Base-by-base conservation (phyloP, 139 green algal genomes). In the Chlamydomonas sp. region DNA sequence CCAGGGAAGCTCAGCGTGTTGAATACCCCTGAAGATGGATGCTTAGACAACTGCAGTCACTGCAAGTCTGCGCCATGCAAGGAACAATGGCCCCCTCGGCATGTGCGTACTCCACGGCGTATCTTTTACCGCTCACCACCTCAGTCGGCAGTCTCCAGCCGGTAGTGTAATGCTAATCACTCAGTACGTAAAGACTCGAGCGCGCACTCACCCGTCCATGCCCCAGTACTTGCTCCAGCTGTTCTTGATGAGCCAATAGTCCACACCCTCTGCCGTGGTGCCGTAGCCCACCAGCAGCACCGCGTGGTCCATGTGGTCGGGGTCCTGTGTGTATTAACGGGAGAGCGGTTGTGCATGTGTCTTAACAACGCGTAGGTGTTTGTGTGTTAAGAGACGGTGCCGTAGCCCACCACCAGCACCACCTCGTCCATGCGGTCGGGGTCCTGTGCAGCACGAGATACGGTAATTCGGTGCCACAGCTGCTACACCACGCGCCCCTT, bases 21-120 rank as follows among this genome's bases (percentile, higher is more conserved):
- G 88, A 74, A 96, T 92, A 68, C 92, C 93, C 85, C 93, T 95
- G 80, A 95, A 92, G 85, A 93, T 94, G 67, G 84, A 90, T 68
- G 5, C 69, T 72, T 49, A 49, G 31, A 49, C 31, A 49, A 49
- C 31, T 49, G 31, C 31, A 49, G 31, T 49, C 31, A 49, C 31
- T 49, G 31, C 31, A 49, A 49, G 31, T 49, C 31, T 49, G 31
- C 31, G 31, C 31, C 31, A 49, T 49, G 31, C 31, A 49, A 49
- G 31, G 31, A 49, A 49, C 31, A 49, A 49, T 49, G 31, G 31
- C 31, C 31, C 31, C 31, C 31, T 49, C 31, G 31, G 31, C 31
- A 49, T 49, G 31, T 49, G 31, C 31, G 31, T 49, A 49, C 31
- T 49, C 31, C 31, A 49, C 31, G 31, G 31, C 31, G 31, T 49